These are phyloP conservation scores for Cercospora sojina DNA, from an alignment of 2,329 filamentous ascomycete species.

Conservation along the genomic window DNA sequence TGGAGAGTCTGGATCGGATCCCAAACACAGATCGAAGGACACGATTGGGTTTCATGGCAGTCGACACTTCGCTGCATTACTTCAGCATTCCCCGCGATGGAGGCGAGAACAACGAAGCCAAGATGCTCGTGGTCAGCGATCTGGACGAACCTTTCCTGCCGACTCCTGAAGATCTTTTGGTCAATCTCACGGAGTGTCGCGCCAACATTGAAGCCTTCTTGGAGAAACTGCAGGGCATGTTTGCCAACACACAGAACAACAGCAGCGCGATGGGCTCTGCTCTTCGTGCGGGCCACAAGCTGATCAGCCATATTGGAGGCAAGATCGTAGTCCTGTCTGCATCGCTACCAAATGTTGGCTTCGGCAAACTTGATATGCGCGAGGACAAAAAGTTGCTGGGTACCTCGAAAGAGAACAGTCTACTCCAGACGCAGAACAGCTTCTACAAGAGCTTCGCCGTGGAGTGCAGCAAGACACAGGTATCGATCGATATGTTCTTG, in stretches of 20 bases:
- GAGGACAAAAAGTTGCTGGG: slow-evolving; percentile 96
- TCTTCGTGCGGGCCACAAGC: slow-evolving; percentile 86
- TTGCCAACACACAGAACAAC: slow-evolving; percentile 86
- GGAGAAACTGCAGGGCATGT: slow-evolving; percentile 90
- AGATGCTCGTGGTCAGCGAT: slow-evolving; percentile 92
- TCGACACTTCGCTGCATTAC: slow-evolving; percentile 93
- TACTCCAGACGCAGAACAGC: slow-evolving; percentile 88
- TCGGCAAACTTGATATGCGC: slow-evolving; percentile 85
- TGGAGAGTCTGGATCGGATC: slow-evolving; percentile 93
- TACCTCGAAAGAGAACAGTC: slow-evolving; percentile 82
- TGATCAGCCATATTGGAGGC: slow-evolving; percentile 89
- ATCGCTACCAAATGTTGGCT: slow-evolving; percentile 83
- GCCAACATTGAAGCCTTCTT: slow-evolving; percentile 91
- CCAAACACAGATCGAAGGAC: slow-evolving; percentile 96
- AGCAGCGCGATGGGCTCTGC: slow-evolving; percentile 95
- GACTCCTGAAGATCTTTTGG: slow-evolving; percentile 85
- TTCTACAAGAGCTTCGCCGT: slow-evolving; percentile 99
- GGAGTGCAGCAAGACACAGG: slow-evolving; percentile 97
- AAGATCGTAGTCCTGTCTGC: slow-evolving; percentile 92
- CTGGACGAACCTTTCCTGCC: slow-evolving; percentile 95
- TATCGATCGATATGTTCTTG: slow-evolving; percentile 97
- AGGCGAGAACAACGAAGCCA: slow-evolving; percentile 79
- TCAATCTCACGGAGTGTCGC: slow-evolving; percentile 83
- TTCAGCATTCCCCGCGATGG: slow-evolving; percentile 90
- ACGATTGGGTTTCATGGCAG: slow-evolving; percentile 88